Base-by-base conservation (phyloP, 2,329 filamentous ascomycete species). In the Monosporascus sp. region DNA sequence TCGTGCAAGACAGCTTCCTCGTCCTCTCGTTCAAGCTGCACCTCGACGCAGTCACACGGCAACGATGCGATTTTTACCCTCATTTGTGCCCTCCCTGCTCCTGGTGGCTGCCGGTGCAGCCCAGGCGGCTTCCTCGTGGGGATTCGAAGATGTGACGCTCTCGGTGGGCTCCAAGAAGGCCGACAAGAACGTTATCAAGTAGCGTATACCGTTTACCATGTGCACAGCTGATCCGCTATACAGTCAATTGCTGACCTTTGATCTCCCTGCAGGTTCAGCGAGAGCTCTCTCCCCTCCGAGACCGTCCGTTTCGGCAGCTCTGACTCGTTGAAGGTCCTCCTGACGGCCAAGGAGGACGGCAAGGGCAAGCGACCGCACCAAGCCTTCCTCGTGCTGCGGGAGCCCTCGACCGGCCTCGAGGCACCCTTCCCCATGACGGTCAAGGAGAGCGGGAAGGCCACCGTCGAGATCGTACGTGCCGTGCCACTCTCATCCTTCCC, bases 311-410 rank as follows among this genome's bases (percentile, higher is more conserved):
- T 97, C 57, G 82, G 84, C 57, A 72, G 79, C 51, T 70, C 81
- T 51, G 91, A 95, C 67, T 84, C 84, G 42, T 77, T 97, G 66
- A 96, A 94, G 76, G 75, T 99, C 60, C 73, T 84, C 60, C 75
- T 99, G 64, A 96, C 90, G 36, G 81, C 90, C 8, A 87, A 88
- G 68, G 90, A 96, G 65, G 85, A 82, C 67, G 84, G 85, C 72
- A 86, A 84, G 62, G 80, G 83, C 47, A 93, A 91, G 78, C 84
- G 89, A 60, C 90, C 94, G 62, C 94, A 99, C 72, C 94, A 99
- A 73, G 91, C 91, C 6, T 97, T 97, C 76, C 79, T 99, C 51
- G 79, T 94, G 17, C 73, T 99, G 53, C 85, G 83, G 62, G 91
- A 97, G 62, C 75, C 80, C 11, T 74, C 78, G 14, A 86, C 85